These are phyloP conservation scores for Brassica incana DNA, from an alignment of 345 rosid genomes.

Conservation along the genomic window DNA sequence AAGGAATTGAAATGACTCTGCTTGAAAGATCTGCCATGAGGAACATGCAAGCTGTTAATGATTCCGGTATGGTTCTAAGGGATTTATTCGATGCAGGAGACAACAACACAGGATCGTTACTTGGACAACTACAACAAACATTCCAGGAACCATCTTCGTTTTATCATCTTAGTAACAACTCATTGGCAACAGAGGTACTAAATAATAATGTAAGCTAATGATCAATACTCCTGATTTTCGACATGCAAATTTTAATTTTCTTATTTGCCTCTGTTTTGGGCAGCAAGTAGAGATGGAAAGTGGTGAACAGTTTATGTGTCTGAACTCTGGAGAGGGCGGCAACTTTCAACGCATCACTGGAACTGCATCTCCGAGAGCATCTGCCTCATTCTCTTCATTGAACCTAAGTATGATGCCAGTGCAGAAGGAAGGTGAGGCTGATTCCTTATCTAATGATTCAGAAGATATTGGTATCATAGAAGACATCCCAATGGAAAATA, in stretches of 20 bases:
- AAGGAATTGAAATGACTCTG: slow-evolving; percentile 74
- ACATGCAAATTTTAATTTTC: neutral
- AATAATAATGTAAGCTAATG: neutral
- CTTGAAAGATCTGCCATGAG: slow-evolving; percentile 62
- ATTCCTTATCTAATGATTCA: slow-evolving; percentile 53
- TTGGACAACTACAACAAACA: slow-evolving; percentile 58
- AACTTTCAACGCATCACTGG: slow-evolving; percentile 49
- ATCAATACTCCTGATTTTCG: neutral
- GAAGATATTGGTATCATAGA: slow-evolving; percentile 59
- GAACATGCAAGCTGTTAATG: slow-evolving; percentile 54
- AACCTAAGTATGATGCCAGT: slow-evolving; percentile 44
- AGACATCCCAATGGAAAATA: slow-evolving; percentile 13
- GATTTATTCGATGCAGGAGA: slow-evolving; percentile 75
- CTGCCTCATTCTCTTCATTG: slow-evolving; percentile 53
- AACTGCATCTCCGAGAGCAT: slow-evolving; percentile 47
- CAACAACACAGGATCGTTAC: slow-evolving; percentile 59
- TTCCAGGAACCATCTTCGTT: slow-evolving; percentile 58
- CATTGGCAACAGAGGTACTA: slow-evolving; percentile 66
- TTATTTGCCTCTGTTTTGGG: slow-evolving; percentile 10
- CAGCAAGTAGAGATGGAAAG: slow-evolving; percentile 58
- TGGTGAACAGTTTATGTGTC: slow-evolving; percentile 51
- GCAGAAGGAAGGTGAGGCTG: slow-evolving; percentile 44
- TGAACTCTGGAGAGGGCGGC: slow-evolving; percentile 52
- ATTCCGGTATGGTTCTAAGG: slow-evolving; percentile 76
- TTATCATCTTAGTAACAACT: slow-evolving; percentile 52